These are phyloP conservation scores for Phoma sp. DNA, from an alignment of 2,329 filamentous ascomycete species.

Conservation along the genomic window DNA sequence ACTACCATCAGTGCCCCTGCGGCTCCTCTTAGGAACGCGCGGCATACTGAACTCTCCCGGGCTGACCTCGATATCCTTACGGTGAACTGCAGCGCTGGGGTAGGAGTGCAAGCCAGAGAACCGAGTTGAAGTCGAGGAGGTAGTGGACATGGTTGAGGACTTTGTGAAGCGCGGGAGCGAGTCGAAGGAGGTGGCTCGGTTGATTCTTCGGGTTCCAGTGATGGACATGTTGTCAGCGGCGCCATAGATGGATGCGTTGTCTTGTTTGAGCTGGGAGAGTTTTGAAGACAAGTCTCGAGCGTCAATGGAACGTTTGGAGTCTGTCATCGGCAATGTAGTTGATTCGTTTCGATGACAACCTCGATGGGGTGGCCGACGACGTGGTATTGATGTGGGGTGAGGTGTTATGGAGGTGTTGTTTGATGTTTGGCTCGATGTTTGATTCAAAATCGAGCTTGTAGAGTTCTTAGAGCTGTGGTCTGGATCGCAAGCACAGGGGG, in stretches of 20 bases:
- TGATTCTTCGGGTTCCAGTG: conserved; percentile 22
- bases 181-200: conserved; percentile 40
- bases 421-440: neutral
- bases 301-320: conserved; percentile 34
- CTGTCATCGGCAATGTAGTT: conserved; percentile 38
- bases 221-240: conserved; percentile 26
- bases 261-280: conserved; percentile 25
- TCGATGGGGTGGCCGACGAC: conserved; percentile 1
- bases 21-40: conserved; percentile 22
- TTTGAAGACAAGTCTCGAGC: conserved; percentile 34
- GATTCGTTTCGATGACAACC: neutral
- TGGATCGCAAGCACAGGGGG: neutral
- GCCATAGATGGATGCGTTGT: conserved; percentile 12
- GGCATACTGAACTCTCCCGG: conserved; percentile 41
- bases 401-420: neutral
- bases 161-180: conserved; percentile 34
- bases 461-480: conserved; percentile 3
- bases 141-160: conserved; percentile 36
- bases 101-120: conserved; percentile 21
- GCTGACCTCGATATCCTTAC: conserved; percentile 28
- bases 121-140: conserved; percentile 18
- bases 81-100: conserved; percentile 22
- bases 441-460: neutral
- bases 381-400: conserved; percentile 3
- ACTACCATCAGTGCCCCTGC: conserved; percentile 26